Conservation (phyloP, 306 rosid genomes). For the Acmispon strigosus region DNA sequence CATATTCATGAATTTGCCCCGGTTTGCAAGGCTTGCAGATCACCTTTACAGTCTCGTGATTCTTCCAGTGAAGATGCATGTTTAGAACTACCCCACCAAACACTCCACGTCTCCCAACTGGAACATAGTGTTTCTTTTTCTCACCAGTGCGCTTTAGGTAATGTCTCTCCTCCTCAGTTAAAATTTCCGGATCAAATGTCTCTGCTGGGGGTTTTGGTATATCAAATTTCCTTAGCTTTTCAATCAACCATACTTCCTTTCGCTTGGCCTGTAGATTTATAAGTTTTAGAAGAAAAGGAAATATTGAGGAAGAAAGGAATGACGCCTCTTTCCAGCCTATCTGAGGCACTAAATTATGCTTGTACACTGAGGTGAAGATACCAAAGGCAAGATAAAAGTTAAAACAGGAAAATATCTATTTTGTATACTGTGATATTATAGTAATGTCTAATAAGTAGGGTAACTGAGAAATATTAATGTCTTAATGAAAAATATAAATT, state of each 20-base stretch:
- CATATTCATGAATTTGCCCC: constrained; percentile 71
- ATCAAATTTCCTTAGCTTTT: constrained; percentile 71
- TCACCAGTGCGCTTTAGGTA: constrained; percentile 89
- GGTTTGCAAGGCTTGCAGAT: constrained; percentile 86
- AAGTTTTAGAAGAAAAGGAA: background rate
- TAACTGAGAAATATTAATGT: background rate
- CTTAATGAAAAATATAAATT: background rate
- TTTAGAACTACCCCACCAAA: constrained; percentile 93
- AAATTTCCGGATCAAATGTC: constrained; percentile 76
- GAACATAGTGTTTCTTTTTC: constrained; percentile 78
- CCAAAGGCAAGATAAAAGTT: background rate
- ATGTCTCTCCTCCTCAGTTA: constrained; percentile 90
- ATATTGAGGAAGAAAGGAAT: background rate
- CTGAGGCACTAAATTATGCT: background rate
- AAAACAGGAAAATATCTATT: background rate
- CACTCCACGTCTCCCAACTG: constrained; percentile 84
- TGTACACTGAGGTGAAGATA: background rate
- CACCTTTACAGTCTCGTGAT: constrained; percentile 85
- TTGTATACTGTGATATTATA: background rate
- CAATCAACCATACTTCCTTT: constrained; percentile 85
- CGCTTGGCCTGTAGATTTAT: constrained; percentile 62
- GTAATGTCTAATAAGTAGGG: background rate
- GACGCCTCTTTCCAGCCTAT: background rate
- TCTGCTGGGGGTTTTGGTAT: constrained; percentile 53
- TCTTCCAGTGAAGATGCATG: constrained; percentile 98